Base-by-base conservation (phyloP, 139 green algal species). In the Chlamydomonas sphaeroides region DNA sequence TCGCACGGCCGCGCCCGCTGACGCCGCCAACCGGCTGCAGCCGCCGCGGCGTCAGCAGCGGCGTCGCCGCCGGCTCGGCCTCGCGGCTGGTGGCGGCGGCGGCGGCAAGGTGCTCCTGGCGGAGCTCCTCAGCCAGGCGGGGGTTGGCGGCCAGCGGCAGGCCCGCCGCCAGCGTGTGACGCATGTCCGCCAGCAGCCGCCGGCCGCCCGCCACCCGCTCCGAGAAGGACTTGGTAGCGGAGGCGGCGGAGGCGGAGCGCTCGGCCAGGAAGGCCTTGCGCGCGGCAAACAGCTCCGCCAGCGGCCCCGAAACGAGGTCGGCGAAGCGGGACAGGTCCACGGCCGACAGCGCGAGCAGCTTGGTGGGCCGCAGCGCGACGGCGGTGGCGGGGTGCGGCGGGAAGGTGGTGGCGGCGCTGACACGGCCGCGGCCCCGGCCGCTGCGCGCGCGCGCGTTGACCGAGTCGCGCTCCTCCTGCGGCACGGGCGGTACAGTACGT, bases 301-400 rank as follows among this genome's bases (percentile, higher is more conserved):
- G 68, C 62, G 70, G 53, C 28, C 21, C 80, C 36, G 33, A 62
- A 18, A 86, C 62, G 10, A 48, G 26, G 3, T 69, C 41, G 7
- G 68, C 80, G 69, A 86, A 86, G 70, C 80, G 80, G 5, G 51
- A 48, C n/a, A 86, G 80, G 80, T 86, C 80, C 36, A n/a, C 36
- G 41, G 70, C 70, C 36, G 68, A 75, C 38, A 86, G 76, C 23
- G 63, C 48, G 21, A 86, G 70, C 35, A 86, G 57, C 41, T 49
- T 45, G 63, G 53, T 81, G 70, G 68, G 41, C 5, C 80, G 80
- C 8, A 48, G 62, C n/a, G 80, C 80, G 20, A 86, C 48, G 39
- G 70, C 80, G 17, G 80, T 81, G 49, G 11, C 68, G 14, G 68
- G 53, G 70, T 82, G 69, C 8, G 33, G 77, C 48, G 65, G 57